These are phyloP conservation scores for Cudoniella acicularis DNA, from an alignment of 495 filamentous ascomycete species.

Conservation along the genomic window DNA sequence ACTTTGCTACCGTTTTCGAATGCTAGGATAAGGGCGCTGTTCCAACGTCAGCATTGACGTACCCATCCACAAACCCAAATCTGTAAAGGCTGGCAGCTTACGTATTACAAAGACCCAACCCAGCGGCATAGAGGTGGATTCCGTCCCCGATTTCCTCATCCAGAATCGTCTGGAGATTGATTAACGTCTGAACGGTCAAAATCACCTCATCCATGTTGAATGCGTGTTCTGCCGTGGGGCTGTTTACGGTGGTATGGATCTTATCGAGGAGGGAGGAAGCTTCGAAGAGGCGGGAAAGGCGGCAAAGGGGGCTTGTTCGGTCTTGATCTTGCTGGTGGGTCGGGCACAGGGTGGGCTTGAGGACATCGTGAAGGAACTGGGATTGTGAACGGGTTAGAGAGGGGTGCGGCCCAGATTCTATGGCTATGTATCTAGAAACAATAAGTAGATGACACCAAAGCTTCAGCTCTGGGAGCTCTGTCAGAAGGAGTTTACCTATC, in stretches of 20 bases:
- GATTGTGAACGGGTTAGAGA: slow-evolving; percentile 8
- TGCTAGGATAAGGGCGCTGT: slow-evolving; percentile 14
- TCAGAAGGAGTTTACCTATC: slow-evolving; percentile 7
- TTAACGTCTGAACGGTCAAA: slow-evolving; percentile 1
- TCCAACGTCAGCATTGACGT: slow-evolving; percentile 5
- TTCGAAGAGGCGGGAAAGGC: slow-evolving; percentile 12
- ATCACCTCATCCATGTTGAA: slow-evolving; percentile 15
- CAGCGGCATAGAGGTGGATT: slow-evolving; percentile 5
- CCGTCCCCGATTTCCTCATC: slow-evolving; percentile 5
- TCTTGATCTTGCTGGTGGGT: slow-evolving; percentile 1
- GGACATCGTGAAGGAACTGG: slow-evolving; percentile 5
- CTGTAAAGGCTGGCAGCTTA: background rate
- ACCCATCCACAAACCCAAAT: slow-evolving; percentile 2
- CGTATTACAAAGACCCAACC: slow-evolving; percentile 8
- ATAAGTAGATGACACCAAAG: slow-evolving; percentile 4
- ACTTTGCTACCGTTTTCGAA: slow-evolving; percentile 15
- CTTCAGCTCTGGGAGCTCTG: background rate
- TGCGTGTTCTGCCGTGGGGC: slow-evolving; percentile 4
- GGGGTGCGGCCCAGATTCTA: slow-evolving; percentile 8
- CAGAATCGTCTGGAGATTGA: slow-evolving; percentile 10
- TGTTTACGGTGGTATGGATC: slow-evolving; percentile 11
- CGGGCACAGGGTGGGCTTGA: slow-evolving; percentile 10
- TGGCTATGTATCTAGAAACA: slow-evolving; percentile 11
- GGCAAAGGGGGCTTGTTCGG: slow-evolving; percentile 7
- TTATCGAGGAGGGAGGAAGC: slow-evolving; percentile 13